A percentile compares a stretch with the other conserved stretches of the same genome.
Evolutionary conservation across 2,329 filamentous ascomycete genomes (phyloP).

Genomic region (Trichoderma endophyticum): DNA sequence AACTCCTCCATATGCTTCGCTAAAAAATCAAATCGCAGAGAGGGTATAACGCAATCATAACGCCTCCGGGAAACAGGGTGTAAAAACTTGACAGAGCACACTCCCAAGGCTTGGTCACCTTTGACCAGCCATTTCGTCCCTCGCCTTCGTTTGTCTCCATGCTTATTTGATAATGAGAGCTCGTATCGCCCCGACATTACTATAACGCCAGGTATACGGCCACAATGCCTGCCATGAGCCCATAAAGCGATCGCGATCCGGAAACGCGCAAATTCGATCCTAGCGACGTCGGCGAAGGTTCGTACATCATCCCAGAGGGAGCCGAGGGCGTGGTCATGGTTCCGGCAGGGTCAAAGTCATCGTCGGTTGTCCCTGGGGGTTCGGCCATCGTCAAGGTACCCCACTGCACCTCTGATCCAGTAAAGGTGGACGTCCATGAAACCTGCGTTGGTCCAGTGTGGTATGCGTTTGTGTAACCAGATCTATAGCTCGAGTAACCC

Average conservation of each 20-base stretch:
- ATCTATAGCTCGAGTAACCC: slow-evolving; percentile 45
- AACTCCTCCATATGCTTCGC: slow-evolving; percentile 13
- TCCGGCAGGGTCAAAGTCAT: slow-evolving; percentile 27
- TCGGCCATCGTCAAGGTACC: slow-evolving; percentile 43
- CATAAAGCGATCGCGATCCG: not conserved
- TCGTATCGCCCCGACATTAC: not conserved
- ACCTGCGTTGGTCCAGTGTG: slow-evolving; percentile 43
- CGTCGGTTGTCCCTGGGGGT: slow-evolving; percentile 32
- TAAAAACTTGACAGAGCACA: not conserved
- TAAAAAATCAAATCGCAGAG: not conserved
- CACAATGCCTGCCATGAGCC: not conserved
- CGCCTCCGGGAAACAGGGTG: not conserved
- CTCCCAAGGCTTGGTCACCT: not conserved
- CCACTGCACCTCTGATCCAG: slow-evolving; percentile 42
- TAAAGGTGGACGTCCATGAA: slow-evolving; percentile 45
- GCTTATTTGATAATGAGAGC: not conserved
- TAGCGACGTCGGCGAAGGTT: slow-evolving; percentile 12
- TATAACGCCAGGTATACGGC: not conserved
- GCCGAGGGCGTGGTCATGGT: slow-evolving; percentile 20
- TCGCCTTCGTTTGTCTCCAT: not conserved
- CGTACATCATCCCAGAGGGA: slow-evolving; percentile 18
- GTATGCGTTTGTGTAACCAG: slow-evolving; percentile 38
- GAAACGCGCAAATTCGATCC: not conserved
- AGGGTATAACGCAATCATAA: slow-evolving; percentile 3
- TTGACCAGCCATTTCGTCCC: not conserved